phyloP scores from a whole-genome alignment of 2,329 filamentous ascomycete genomes.

The Fonsecaea multimorphosa region DNA sequence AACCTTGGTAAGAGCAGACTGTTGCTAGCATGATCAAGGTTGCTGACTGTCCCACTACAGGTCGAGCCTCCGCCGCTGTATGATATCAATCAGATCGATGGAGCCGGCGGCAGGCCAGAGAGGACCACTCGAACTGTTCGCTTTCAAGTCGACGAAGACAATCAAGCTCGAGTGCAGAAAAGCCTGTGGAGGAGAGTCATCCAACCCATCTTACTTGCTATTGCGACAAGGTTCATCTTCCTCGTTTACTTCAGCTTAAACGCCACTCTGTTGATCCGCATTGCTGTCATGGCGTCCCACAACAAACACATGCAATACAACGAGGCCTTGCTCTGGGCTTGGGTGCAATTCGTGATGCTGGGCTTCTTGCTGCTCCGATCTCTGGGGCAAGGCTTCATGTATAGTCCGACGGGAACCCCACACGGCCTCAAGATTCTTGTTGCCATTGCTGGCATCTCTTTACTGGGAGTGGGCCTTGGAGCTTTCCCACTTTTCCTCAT shows the following conservation, averaged over 20 bases:
- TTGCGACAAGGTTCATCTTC: not conserved
- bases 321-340: not conserved
- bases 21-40: not conserved
- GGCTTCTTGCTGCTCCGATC: not conserved
- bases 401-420: not conserved
- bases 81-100: not conserved
- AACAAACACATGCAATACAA: not conserved
- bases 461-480: not conserved
- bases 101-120: not conserved
- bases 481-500: not conserved
- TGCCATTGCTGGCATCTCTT: not conserved
- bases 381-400: not conserved
- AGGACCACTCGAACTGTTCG: not conserved
- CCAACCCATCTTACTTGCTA: not conserved
- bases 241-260: not conserved
- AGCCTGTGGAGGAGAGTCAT: not conserved
- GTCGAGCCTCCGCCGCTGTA: not conserved
- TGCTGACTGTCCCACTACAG: not conserved
- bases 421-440: not conserved
- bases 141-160: not conserved
- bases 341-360: not conserved
- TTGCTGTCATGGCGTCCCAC: not conserved
- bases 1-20: conserved; percentile 1
- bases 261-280: not conserved
- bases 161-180: not conserved